Evolutionary conservation across 768 basidiomycete genomes (phyloP).

Genomic region (Tricholoma furcatifolium): DNA sequence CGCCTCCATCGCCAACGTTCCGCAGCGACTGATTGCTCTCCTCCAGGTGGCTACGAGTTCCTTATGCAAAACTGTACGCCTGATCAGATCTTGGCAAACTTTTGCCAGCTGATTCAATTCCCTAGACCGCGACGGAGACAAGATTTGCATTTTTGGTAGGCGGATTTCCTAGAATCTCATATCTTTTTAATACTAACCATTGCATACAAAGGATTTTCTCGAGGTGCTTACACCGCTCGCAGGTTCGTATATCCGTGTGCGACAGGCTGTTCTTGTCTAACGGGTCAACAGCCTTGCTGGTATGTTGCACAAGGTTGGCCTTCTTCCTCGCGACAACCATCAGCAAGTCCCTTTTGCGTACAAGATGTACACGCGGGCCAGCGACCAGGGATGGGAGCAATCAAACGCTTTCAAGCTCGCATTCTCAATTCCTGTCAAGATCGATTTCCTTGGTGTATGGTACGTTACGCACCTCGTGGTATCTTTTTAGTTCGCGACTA

Average conservation of each 20-base stretch:
- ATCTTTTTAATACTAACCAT: not conserved
- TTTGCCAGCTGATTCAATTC: not conserved
- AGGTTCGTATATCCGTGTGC: constrained; percentile 27
- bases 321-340: constrained; percentile 44
- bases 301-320: constrained; percentile 52
- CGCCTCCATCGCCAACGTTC: not conserved
- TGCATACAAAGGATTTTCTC: constrained; percentile 46
- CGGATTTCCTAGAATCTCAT: not conserved
- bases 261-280: not conserved
- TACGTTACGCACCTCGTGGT: constrained; percentile 18
- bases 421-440: constrained; percentile 50
- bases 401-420: constrained; percentile 55
- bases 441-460: constrained; percentile 63
- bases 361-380: constrained; percentile 56
- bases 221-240: constrained; percentile 65
- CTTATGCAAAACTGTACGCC: constrained; percentile 54
- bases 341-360: constrained; percentile 66
- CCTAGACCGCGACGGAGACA: constrained; percentile 51
- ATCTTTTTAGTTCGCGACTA: not conserved
- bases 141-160: constrained; percentile 60
- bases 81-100: not conserved
- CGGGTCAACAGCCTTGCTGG: constrained; percentile 37
- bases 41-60: constrained; percentile 52
- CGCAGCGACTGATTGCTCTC: not conserved
- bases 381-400: constrained; percentile 46